Base-by-base conservation (phyloP, 805 yeast genomes). In the Kazachstania kunashirensis region DNA sequence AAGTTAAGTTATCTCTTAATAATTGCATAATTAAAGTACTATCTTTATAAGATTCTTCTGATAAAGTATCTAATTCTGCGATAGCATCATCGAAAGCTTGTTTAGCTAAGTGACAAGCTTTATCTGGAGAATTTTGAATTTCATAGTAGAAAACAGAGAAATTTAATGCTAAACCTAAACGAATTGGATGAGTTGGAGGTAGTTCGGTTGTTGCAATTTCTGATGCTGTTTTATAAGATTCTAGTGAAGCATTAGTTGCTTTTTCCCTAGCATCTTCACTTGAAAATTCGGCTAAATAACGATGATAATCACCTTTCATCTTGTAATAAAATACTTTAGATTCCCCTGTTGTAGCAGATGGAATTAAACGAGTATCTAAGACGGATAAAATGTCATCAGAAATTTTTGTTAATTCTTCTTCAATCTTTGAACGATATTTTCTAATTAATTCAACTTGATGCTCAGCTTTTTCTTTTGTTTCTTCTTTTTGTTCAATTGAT, bases 241-340 rank as follows among this genome's bases (percentile, higher is more conserved):
- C 94, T 59, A 85, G 76, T 32, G 96, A 88, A 49, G 78, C 73
- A 55, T 84, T 88, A 35, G 96, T 88, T 48, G 94, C 89, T 49
- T 74, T 86, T 63, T 84, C 83, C 62, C 95, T 83, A 68, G 79
- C 82, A 52, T 84, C 95, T 46, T 83, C 75, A 52, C 77, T 73
- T 44, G 95, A 88, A 60, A 88, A 88, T 71, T 88, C 96, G 46
- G 96, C 95, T 66, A 86, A 73, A 67, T 88, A 88, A 71, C 96
- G 94, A 73, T 85, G 94, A 74, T 88, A 88, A 66, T 88, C 96
- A 71, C 96, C 96, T 72, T 86, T 86, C 96, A 88, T 88, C 75
- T 88, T 88, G 71, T 82, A 84, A 75, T 88, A 88, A 67, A 88
- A 88, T 37, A 88, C 96, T 73, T 86, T 84, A 34, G 95, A 85